Evolutionary conservation across 2,329 filamentous ascomycete genomes (phyloP), one percentile per base, ranked within the genome.

Genomic region (Elsinoe perseae): DNA sequence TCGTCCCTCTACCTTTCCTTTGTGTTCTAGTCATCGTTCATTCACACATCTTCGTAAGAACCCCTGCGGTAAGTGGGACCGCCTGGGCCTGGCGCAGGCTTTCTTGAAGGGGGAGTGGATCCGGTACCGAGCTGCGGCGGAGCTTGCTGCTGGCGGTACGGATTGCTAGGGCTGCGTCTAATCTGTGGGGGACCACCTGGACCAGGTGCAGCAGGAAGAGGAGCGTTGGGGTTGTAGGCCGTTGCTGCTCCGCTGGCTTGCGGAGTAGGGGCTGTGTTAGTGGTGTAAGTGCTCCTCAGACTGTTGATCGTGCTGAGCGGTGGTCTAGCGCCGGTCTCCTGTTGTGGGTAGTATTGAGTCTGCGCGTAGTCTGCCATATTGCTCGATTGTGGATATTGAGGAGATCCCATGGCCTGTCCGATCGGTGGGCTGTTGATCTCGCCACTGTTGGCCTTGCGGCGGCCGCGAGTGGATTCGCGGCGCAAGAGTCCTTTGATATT

Each of bases 401-500:
- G 68, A 65, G n/a, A 70, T 56, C 28, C 58, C 54, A 12, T 36
- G 20, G 38, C 40, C 27, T 56, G 40, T 14, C 53, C 53, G 6
- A 34, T 40, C 5, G n/a, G 28, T 64, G 62, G 32, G 25, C 57
- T 53, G 21, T 46, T 40, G 36, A 61, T 43, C 20, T 56, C 44
- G 42, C 60, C 62, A 30, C 55, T 60, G 56, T 63, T 64, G 9
- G 66, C 62, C 57, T 67, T 67, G 16, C 75, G 68, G 64, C 73
- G 75, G 25, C 75, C 76, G 8, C 64, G 64, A 4, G 71, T 75
- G 65, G 68, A 74, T 42, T 69, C 73, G 50, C 75, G 73, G 56
- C 69, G 69, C 1, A 78, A 64, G 10, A 77, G 58, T 23, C 72
- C 71, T 18, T 72, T 69, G 10, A 78, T 69, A 55, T 77, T 73